These are phyloP conservation scores for Mucor plumbeus DNA, from an alignment of 371 early-diverging fungal species.

Conservation along the genomic window DNA sequence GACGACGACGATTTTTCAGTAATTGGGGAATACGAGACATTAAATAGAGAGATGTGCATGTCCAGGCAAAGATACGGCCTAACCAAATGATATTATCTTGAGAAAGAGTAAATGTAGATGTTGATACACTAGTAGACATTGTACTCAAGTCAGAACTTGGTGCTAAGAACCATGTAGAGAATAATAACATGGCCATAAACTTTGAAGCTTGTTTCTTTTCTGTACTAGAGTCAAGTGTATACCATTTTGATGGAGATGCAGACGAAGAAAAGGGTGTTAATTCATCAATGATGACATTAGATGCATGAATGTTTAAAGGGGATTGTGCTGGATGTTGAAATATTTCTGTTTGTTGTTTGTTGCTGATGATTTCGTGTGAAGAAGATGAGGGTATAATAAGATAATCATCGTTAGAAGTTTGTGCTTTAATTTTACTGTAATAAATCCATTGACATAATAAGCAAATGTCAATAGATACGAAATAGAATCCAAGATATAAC, in stretches of 20 bases:
- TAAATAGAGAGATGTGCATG: slow-evolving; percentile 69
- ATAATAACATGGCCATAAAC: slow-evolving; percentile 21
- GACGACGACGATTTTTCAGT: slow-evolving; percentile 58
- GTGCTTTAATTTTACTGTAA: slow-evolving; percentile 33
- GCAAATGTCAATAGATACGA: slow-evolving; percentile 49
- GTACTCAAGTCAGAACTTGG: neutral
- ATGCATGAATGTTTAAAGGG: slow-evolving; percentile 37
- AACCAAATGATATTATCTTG: slow-evolving; percentile 29
- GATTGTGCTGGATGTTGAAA: slow-evolving; percentile 49
- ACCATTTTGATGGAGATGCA: slow-evolving; percentile 56
- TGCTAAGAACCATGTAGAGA: slow-evolving; percentile 4
- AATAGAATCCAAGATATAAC: slow-evolving; percentile 55
- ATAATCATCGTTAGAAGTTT: slow-evolving; percentile 16
- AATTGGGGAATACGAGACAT: slow-evolving; percentile 73
- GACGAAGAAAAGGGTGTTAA: slow-evolving; percentile 48
- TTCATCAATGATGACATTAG: slow-evolving; percentile 26
- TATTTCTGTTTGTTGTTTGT: slow-evolving; percentile 13
- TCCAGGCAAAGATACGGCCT: slow-evolving; percentile 69
- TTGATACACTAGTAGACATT: neutral
- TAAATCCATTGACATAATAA: slow-evolving; percentile 46
- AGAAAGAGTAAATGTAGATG: neutral
- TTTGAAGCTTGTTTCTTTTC: slow-evolving; percentile 11
- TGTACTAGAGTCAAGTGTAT: slow-evolving; percentile 32
- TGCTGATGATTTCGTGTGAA: neutral
- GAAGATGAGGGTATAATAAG: slow-evolving; percentile 27